A percentile compares a stretch with the other conserved stretches of the same genome.
Conservation (phyloP, 2,329 filamentous ascomycete species). For the Diaporthe eres region DNA sequence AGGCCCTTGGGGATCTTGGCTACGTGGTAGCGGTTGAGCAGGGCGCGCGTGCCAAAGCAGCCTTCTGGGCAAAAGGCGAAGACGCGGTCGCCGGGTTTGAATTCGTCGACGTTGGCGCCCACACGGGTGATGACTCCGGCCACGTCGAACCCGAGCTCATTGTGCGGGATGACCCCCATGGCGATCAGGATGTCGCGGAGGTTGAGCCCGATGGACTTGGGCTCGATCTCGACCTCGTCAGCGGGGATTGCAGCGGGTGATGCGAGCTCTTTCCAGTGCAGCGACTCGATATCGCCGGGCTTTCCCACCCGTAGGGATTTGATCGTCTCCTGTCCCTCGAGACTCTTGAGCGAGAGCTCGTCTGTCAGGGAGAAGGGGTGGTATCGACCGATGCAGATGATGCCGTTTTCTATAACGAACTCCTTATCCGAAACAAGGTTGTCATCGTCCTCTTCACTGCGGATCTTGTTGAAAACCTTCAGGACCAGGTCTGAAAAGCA, state of each 20-base stretch:
- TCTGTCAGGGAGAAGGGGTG: constrained; percentile 2
- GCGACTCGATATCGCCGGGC: background rate
- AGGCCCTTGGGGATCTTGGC: constrained; percentile 51
- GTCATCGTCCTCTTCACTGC: background rate
- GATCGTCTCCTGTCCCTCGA: background rate
- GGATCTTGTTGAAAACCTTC: background rate
- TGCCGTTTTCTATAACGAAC: background rate
- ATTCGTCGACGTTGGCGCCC: constrained; percentile 43
- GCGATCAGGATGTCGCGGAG: constrained; percentile 29
- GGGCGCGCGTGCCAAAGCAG: constrained; percentile 44
- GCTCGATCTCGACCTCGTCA: constrained; percentile 18
- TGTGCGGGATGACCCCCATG: background rate
- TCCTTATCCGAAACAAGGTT: background rate
- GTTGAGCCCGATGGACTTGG: constrained; percentile 18
- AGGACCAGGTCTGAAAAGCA: background rate
- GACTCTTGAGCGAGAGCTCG: background rate
- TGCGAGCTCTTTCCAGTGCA: background rate
- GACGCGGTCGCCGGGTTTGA: constrained; percentile 56
- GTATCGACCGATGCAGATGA: background rate
- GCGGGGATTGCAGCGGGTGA: background rate
- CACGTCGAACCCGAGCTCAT: constrained; percentile 44
- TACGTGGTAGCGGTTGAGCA: constrained; percentile 38
- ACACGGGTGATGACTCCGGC: constrained; percentile 51
- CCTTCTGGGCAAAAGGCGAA: constrained; percentile 50
- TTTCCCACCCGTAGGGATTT: background rate